These are phyloP conservation scores for Moesziomyces sp. DNA, from an alignment of 1,284 basidiomycete species.

Conservation along the genomic window DNA sequence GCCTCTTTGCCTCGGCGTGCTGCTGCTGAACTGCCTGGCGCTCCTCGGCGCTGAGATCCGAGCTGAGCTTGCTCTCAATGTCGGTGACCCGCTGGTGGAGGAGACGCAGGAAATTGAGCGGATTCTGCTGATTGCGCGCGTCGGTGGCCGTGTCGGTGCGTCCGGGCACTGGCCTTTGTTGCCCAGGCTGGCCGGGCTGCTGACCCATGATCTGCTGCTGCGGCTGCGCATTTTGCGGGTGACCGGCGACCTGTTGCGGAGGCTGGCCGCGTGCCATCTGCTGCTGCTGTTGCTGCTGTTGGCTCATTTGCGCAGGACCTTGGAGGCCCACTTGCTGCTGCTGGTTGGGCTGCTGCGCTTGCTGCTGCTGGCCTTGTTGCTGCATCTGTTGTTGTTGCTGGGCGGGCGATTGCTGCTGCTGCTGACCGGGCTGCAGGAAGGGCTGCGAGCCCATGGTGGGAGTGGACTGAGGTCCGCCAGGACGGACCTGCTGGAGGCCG, in stretches of 20 bases:
- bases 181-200: constrained; percentile 33
- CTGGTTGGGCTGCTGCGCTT: constrained; percentile 15
- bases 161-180: constrained; percentile 22
- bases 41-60: constrained; percentile 44
- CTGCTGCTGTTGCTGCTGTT: constrained; percentile 22
- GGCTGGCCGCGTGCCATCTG: constrained; percentile 26
- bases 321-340: constrained; percentile 29
- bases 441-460: constrained; percentile 30
- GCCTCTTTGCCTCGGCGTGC: constrained; percentile 44
- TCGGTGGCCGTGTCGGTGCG: constrained; percentile 18
- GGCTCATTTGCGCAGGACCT: constrained; percentile 21
- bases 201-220: constrained; percentile 28
- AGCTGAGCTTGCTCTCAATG: constrained; percentile 53
- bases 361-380: constrained; percentile 26
- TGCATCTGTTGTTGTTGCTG: constrained; percentile 10
- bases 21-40: constrained; percentile 47
- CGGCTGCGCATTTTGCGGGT: constrained; percentile 31
- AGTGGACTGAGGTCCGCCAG: constrained; percentile 30
- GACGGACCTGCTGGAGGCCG: constrained; percentile 42
- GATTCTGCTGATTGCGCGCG: constrained; percentile 35
- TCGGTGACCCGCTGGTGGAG: constrained; percentile 57
- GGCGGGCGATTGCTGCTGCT: constrained; percentile 10
- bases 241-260: constrained; percentile 17
- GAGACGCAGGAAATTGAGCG: constrained; percentile 52
- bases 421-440: constrained; percentile 34